phyloP scores from a whole-genome alignment of 805 yeast species.

The Maudiozyma barnettii region DNA sequence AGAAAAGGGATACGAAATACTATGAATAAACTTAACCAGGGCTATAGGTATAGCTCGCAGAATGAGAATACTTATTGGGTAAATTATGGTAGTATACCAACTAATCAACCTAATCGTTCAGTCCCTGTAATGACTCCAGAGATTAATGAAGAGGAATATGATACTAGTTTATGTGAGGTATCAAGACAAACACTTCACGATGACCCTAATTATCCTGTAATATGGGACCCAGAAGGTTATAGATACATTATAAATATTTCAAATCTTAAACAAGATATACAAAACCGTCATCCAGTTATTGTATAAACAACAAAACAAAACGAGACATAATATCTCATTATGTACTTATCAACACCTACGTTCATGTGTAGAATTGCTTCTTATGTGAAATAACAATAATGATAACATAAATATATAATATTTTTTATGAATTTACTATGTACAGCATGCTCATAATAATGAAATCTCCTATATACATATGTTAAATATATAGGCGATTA shows the following conservation, averaged over 20 bases:
- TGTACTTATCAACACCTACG: too few species aligned
- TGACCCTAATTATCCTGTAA: slow-evolving; percentile 29
- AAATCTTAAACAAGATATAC: slow-evolving; percentile 14
- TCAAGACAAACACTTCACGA: slow-evolving; percentile 15
- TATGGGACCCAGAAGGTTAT: slow-evolving; percentile 24
- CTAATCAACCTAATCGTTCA: not conserved
- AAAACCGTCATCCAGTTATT: too few species aligned
- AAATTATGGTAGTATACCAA: slow-evolving; percentile 15
- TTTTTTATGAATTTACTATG: not conserved
- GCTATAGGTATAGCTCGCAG: slow-evolving; percentile 67
- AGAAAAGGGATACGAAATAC: slow-evolving; percentile 49
- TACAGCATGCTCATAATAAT: not conserved
- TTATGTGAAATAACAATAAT: not conserved
- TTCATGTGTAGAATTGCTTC: too few species aligned
- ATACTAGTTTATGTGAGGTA: slow-evolving; percentile 16
- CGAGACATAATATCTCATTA: too few species aligned
- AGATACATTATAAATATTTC: slow-evolving; percentile 18
- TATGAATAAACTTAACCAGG: slow-evolving; percentile 67
- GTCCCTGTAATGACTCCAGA: not conserved
- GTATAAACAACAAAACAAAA: too few species aligned
- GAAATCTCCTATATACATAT: not conserved
- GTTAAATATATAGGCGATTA: not conserved
- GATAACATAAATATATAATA: not conserved
- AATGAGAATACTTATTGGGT: slow-evolving; percentile 85
- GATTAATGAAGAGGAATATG: slow-evolving; percentile 18